Base-by-base conservation (phyloP, 2,329 filamentous ascomycete genomes). In the Colletotrichum tropicicola region DNA sequence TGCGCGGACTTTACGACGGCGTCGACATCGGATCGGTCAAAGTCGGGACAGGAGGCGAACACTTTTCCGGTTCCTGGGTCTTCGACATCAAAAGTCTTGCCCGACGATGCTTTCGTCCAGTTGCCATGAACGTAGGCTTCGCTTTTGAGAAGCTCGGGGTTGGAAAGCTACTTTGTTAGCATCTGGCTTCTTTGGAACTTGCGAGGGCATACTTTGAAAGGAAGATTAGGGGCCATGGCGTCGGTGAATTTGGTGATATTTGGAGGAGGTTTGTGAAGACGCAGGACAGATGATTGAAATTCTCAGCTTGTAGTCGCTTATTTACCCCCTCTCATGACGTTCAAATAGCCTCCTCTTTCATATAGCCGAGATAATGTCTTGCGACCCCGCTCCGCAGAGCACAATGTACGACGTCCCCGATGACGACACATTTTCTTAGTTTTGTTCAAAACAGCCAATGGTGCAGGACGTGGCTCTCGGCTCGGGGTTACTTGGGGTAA, bases 31-130 rank as follows among this genome's bases (percentile, higher is more conserved):
- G 72, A 72, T 17, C 75, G 73, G 10, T 74, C 73, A 67, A 80
- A 83, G 67, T 83, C 79, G 0, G 85, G 80, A 65, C 82, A 84
- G 8, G 79, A 80, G 1, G 83, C 80, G 82, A 84, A 88, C 3
- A 77, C 68, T 44, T 77, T 76, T 66, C 81, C 81, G 2, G 81
- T 82, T 32, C 85, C 85, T 0, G 85, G 85, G 59, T 88, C 84
- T 9, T 85, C 69, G 12, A 87, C 80, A 65, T 84, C 78, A 61
- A 87, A 88, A 0, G 82, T 79, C 30, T 78, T 76, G 41, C 80
- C 80, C n/a, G 79, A 82, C 43, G 78, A 78, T 15, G 85, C 78
- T 6, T 75, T 63, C 1, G 82, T 75, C 77, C 82, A 83, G 68
- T 80, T 63, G 44, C 83, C 81, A 54, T 85, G 75, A 57, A 87